Evolutionary conservation across 345 rosid genomes (phyloP).

Genomic region (Kernera saxatilis): DNA sequence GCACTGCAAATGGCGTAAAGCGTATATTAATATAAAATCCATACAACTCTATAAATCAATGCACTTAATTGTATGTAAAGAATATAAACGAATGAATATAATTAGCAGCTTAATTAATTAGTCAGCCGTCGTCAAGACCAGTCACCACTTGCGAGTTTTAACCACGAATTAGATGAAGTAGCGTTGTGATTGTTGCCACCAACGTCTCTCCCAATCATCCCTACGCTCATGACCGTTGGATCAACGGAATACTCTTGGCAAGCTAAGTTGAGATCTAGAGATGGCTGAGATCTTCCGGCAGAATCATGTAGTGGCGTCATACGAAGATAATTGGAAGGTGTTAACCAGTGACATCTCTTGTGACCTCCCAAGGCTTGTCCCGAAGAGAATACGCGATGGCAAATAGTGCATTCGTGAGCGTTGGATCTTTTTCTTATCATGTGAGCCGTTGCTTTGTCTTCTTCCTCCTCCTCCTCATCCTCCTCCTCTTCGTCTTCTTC

Average conservation of each 20-base stretch:
- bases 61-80: slow-evolving; percentile 11
- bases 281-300: slow-evolving; percentile 5
- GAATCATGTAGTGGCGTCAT: slow-evolving; percentile 22
- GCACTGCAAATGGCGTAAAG: not conserved
- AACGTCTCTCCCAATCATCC: slow-evolving; percentile 14
- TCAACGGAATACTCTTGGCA: slow-evolving; percentile 29
- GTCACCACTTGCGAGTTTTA: slow-evolving; percentile 32
- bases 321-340: slow-evolving; percentile 43
- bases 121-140: slow-evolving; percentile 21
- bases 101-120: not conserved
- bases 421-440: slow-evolving; percentile 40
- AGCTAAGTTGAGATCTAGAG: slow-evolving; percentile 33
- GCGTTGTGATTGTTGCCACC: not conserved
- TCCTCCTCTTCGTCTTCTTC: slow-evolving; percentile 25
- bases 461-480: slow-evolving; percentile 23
- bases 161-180: slow-evolving; percentile 28
- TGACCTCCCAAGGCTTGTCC: slow-evolving; percentile 98
- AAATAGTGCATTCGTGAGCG: slow-evolving; percentile 88
- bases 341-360: slow-evolving; percentile 97
- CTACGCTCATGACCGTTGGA: slow-evolving; percentile 21
- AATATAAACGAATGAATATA: not conserved
- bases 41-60: slow-evolving; percentile 11
- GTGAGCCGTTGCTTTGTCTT: slow-evolving; percentile 19
- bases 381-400: slow-evolving; percentile 83
- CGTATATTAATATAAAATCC: not conserved